Evolutionary conservation across 129 eudicot genomes (phyloP).

Genomic region (carrot (Daucus carota)): DNA sequence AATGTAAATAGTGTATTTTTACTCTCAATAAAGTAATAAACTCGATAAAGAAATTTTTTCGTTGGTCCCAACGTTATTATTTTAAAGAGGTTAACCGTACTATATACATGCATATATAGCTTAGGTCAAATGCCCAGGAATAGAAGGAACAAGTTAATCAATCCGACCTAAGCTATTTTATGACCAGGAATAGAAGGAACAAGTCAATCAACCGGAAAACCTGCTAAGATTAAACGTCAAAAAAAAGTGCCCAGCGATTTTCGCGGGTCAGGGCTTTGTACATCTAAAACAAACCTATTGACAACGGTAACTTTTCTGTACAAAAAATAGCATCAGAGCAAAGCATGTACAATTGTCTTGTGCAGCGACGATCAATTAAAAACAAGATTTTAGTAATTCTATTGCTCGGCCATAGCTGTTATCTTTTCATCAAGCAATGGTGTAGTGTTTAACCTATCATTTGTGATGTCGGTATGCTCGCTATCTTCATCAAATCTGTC

Average conservation of each 20-base stretch:
- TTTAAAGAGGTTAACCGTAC: too few species aligned
- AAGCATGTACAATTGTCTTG: background rate
- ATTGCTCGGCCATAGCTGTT: background rate
- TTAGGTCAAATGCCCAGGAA: too few species aligned
- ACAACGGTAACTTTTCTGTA: background rate
- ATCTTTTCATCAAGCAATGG: constrained; percentile 60
- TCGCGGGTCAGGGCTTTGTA: background rate
- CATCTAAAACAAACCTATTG: background rate
- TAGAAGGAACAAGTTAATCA: too few species aligned
- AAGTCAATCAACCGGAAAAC: too few species aligned
- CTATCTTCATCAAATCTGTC: constrained; percentile 67
- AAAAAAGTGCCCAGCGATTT: background rate
- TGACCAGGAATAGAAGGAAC: too few species aligned
- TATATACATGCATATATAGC: too few species aligned
- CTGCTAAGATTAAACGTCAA: too few species aligned
- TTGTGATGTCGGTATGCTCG: constrained; percentile 25
- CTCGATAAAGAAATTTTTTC: too few species aligned
- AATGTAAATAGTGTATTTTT: too few species aligned
- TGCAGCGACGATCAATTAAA: background rate
- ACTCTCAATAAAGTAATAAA: too few species aligned
- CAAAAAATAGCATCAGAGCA: background rate
- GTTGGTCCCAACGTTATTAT: too few species aligned
- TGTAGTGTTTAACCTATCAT: constrained; percentile 29
- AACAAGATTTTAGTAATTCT: background rate
- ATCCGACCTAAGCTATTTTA: too few species aligned